Evolutionary conservation across 441 rosid species (phyloP), one percentile per base, ranked within the genome.

Genomic region (Pelargonium exstipulatum): DNA sequence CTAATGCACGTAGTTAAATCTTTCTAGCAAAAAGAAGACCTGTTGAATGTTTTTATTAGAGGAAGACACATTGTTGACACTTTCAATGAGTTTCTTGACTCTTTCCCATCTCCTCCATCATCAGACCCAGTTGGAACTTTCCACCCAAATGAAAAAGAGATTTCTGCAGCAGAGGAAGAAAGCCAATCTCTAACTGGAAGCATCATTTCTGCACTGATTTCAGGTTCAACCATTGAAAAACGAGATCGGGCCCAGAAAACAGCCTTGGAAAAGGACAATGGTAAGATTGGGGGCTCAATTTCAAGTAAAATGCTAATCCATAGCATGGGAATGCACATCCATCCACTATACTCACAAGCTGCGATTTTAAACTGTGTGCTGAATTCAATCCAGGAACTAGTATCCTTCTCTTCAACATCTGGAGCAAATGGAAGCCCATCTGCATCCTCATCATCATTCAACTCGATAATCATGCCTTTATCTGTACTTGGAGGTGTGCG

Each of bases 281-380:
- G 97, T 72, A 95, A 81, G 69, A 82, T 72, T 46, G 79, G 75
- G 20, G 87, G 90, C 79, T 86, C 90, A 68, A 79, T 76, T 77
- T 87, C 88, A 78, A 87, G 86, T 65, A 95, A 79, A 83, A 84
- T 91, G 82, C 88, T 88, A 76, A 87, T 80, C 99, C 99, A 95
- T 75, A 92, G 68, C 98, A 90, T 89, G 62, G 99, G 99, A 76
- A 88, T 83, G 79, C 96, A 89, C 95, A 90, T 86, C 98, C 98
- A 95, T 60, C 81, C 91, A 74, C 76, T 84, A 78, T 71, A 83
- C 66, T 89, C 97, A 45, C 63, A 77, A 79, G 83, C 84, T 61
- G 91, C 75, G 71, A 84, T 82, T 73, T 81, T 85, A 76, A 78
- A 82, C 83, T 87, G 96, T 24, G 81, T 75, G 81, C 80, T 82